Conservation (phyloP, 2,329 filamentous ascomycete genomes). For the Neurospora sp. region DNA sequence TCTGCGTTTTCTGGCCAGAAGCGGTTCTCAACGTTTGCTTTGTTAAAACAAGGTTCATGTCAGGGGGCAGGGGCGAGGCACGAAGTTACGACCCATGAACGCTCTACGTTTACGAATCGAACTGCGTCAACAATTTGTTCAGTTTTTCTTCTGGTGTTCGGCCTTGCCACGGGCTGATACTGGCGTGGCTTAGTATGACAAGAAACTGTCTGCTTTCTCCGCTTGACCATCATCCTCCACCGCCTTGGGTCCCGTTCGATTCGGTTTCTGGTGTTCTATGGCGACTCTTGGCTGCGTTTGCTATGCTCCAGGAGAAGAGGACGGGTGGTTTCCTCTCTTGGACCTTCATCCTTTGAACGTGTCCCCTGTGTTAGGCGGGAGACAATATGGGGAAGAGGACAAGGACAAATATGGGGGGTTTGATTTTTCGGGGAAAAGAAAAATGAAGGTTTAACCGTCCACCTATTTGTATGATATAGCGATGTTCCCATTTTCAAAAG, state of each 20-base stretch:
- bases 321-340: neutral
- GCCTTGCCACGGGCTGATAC: neutral
- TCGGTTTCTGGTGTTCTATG: neutral
- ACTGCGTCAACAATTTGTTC: neutral
- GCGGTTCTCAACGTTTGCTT: conserved; percentile 5
- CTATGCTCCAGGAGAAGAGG: neutral
- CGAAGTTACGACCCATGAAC: conserved; percentile 20
- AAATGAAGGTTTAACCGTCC: neutral
- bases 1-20: conserved; percentile 1
- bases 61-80: conserved; percentile 13
- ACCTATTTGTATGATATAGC: neutral
- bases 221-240: neutral
- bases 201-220: neutral
- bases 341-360: neutral
- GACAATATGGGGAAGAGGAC: neutral
- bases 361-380: neutral
- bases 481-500: neutral
- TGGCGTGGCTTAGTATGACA: neutral
- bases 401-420: neutral
- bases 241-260: neutral
- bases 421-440: neutral
- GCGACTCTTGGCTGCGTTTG: neutral
- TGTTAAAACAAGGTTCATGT: conserved; percentile 10
- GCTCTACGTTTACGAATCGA: conserved; percentile 8
- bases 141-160: neutral